These are phyloP conservation scores for Thymus quinquecostatus DNA, from an alignment of 257 asterid species.

Conservation along the genomic window DNA sequence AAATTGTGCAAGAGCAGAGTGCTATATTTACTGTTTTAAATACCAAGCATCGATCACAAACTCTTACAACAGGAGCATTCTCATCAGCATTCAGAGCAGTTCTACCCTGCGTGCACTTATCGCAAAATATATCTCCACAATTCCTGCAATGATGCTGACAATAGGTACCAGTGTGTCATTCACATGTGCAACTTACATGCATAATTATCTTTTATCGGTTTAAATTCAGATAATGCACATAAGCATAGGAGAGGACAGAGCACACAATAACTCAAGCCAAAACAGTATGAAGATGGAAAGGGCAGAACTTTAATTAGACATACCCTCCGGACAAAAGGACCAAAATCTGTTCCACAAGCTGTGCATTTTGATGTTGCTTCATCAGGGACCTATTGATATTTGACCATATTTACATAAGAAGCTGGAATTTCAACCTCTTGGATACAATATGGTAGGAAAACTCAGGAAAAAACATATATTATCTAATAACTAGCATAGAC, in stretches of 20 bases:
- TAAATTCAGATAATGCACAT: not conserved
- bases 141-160: constrained; percentile 97
- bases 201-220: not conserved
- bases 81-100: constrained; percentile 87
- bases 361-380: constrained; percentile 92
- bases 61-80: constrained; percentile 88
- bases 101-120: constrained; percentile 96
- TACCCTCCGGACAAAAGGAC: constrained; percentile 86
- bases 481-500: not conserved
- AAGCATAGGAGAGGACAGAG: not conserved
- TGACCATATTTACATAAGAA: constrained; percentile 15
- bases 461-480: not conserved
- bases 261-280: constrained; percentile 16
- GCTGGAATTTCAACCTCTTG: constrained; percentile 19
- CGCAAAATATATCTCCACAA: constrained; percentile 94
- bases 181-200: not conserved
- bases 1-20: constrained; percentile 19
- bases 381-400: constrained; percentile 75
- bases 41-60: constrained; percentile 95
- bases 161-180: constrained; percentile 24
- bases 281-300: constrained; percentile 2
- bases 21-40: constrained; percentile 30
- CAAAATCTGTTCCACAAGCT: constrained; percentile 75
- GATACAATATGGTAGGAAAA: constrained; percentile 1
- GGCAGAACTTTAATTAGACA: constrained; percentile 30